Conservation (phyloP, 495 filamentous ascomycete species). For the Talaromyces adpressus region DNA sequence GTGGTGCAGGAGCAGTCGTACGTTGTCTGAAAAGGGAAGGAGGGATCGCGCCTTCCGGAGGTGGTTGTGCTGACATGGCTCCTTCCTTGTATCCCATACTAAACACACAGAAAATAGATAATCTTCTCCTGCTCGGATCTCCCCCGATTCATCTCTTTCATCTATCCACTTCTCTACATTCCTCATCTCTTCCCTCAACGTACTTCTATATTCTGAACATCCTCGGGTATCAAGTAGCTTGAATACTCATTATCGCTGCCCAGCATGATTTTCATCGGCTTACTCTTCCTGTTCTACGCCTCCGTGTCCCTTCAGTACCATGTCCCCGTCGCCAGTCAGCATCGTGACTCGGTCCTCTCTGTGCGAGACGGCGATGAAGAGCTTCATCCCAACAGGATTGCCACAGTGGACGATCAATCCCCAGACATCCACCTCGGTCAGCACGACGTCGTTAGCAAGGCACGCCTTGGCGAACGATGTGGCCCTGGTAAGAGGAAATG, state of each 20-base stretch:
- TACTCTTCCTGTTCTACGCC: not conserved
- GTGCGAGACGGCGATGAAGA: not conserved
- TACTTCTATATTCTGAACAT: not conserved
- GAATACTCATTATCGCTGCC: not conserved
- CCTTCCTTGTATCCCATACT: conserved; percentile 15
- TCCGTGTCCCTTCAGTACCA: not conserved
- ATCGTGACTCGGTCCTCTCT: not conserved
- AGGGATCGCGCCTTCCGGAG: not conserved
- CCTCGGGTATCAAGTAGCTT: conserved; percentile 7
- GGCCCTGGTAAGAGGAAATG: conserved; percentile 44
- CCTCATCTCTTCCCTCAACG: conserved; percentile 16
- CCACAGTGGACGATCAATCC: not conserved
- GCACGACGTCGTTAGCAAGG: not conserved
- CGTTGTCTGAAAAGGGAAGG: not conserved
- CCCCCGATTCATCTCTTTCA: conserved; percentile 2
- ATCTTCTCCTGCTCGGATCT: not conserved
- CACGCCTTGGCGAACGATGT: conserved; percentile 21
- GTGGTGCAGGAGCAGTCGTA: conserved; percentile 4
- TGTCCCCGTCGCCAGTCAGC: not conserved
- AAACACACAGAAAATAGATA: not conserved
- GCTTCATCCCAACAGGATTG: not conserved
- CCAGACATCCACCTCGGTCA: not conserved
- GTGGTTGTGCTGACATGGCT: conserved; percentile 14
- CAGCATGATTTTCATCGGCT: not conserved
- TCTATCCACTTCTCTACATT: conserved; percentile 10